These are phyloP conservation scores for Pythium sukuiense DNA, from an alignment of 352 stramenopile genomes.

Conservation along the genomic window DNA sequence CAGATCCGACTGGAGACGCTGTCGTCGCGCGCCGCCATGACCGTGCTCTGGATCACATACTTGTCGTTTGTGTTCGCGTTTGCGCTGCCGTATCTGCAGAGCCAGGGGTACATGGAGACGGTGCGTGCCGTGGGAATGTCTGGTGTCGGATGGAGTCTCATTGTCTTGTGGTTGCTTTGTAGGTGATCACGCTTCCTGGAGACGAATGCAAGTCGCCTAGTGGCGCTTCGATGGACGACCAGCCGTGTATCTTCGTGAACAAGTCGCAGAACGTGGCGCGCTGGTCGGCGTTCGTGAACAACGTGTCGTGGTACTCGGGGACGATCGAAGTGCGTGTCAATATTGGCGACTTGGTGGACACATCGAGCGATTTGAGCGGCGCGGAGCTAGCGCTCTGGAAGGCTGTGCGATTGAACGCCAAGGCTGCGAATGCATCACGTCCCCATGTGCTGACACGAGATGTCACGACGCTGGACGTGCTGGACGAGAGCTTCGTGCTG, in stretches of 20 bases:
- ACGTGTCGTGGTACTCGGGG: conserved; percentile 68
- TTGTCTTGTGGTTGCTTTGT: neutral
- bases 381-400: conserved; percentile 18
- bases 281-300: conserved; percentile 69
- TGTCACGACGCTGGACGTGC: conserved; percentile 25
- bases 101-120: conserved; percentile 66
- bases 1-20: conserved; percentile 82
- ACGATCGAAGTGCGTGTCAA: conserved; percentile 61
- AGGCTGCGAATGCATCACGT: neutral
- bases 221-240: conserved; percentile 13
- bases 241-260: conserved; percentile 75
- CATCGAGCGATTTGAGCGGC: conserved; percentile 21
- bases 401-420: neutral
- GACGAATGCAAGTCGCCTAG: conserved; percentile 38
- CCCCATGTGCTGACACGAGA: neutral
- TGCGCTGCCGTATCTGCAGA: conserved; percentile 72
- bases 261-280: conserved; percentile 43
- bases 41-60: conserved; percentile 78
- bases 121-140: conserved; percentile 28
- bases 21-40: conserved; percentile 67
- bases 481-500: conserved; percentile 59
- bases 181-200: conserved; percentile 58
- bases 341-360: conserved; percentile 50
- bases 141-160: neutral
- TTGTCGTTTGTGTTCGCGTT: conserved; percentile 72